Conservation (phyloP, 148 eudicot genomes). For the Heliosperma pusillum region DNA sequence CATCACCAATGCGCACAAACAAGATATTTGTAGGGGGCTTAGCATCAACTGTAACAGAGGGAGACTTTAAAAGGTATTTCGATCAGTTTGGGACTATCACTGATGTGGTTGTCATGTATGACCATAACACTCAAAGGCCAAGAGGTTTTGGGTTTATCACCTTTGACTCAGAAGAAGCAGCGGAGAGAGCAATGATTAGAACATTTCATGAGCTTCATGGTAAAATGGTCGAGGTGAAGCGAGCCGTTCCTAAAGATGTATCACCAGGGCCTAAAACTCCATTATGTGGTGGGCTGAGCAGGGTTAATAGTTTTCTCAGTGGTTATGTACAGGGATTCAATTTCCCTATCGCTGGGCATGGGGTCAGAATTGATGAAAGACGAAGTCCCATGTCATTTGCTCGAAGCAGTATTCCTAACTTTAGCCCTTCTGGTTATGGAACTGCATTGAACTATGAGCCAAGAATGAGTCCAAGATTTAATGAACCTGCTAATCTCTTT, state of each 20-base stretch:
- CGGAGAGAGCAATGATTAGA: slow-evolving; percentile 48
- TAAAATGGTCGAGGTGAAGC: slow-evolving; percentile 66
- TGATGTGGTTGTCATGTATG: slow-evolving; percentile 72
- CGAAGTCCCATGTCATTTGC: slow-evolving; percentile 37
- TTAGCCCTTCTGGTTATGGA: slow-evolving; percentile 49
- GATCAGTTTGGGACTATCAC: slow-evolving; percentile 64
- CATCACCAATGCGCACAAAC: slow-evolving; percentile 51
- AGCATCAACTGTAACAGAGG: slow-evolving; percentile 57
- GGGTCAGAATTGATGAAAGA: slow-evolving; percentile 54
- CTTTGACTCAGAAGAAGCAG: slow-evolving; percentile 65
- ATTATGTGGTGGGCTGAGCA: slow-evolving; percentile 35
- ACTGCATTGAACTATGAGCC: slow-evolving; percentile 53
- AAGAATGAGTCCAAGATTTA: slow-evolving; percentile 46
- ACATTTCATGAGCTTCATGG: slow-evolving; percentile 65
- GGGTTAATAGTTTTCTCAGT: slow-evolving; percentile 41
- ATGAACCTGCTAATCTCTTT: slow-evolving; percentile 41
- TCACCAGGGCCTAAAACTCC: slow-evolving; percentile 55
- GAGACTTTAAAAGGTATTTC: slow-evolving; percentile 51
- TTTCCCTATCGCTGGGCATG: slow-evolving; percentile 48
- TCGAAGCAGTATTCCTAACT: slow-evolving; percentile 52
- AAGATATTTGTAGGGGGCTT: slow-evolving; percentile 76
- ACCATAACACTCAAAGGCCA: slow-evolving; percentile 65
- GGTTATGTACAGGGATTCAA: slow-evolving; percentile 50
- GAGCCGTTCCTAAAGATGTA: slow-evolving; percentile 63
- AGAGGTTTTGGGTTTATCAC: slow-evolving; percentile 69